Percentiles rank a stretch among this genome's conserved stretches.
phyloP scores from a whole-genome alignment of 345 rosid species.

The Combretum micranthum region DNA sequence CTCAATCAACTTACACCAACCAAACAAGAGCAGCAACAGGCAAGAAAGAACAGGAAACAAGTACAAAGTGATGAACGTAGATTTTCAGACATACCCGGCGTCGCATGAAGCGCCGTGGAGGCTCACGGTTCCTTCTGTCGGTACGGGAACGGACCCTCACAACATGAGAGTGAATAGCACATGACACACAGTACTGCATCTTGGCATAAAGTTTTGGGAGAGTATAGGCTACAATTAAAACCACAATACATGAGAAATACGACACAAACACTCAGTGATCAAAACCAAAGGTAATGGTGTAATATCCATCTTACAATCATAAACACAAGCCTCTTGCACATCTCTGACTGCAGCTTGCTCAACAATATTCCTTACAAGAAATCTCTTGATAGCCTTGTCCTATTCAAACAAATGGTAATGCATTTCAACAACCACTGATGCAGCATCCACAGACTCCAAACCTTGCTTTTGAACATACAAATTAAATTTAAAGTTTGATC shows the following conservation, averaged over 20 bases:
- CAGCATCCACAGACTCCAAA: not conserved
- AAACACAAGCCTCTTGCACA: constrained; percentile 80
- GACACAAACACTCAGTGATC: not conserved
- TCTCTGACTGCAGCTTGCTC: constrained; percentile 93
- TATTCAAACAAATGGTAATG: constrained; percentile 6
- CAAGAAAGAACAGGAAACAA: too few species aligned
- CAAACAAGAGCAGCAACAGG: too few species aligned
- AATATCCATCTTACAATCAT: constrained; percentile 37
- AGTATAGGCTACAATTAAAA: constrained; percentile 38
- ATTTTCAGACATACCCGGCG: constrained; percentile 47
- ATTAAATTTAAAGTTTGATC: too few species aligned
- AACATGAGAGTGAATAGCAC: constrained; percentile 96
- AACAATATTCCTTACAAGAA: constrained; percentile 82
- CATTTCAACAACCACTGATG: not conserved
- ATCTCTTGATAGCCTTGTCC: constrained; percentile 88
- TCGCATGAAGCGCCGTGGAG: constrained; percentile 74
- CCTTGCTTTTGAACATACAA: too few species aligned
- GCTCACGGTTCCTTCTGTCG: constrained; percentile 68
- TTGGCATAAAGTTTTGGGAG: constrained; percentile 77
- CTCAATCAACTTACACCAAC: too few species aligned
- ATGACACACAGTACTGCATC: constrained; percentile 90
- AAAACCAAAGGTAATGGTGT: not conserved
- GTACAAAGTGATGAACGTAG: too few species aligned
- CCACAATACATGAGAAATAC: not conserved
- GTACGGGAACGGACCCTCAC: constrained; percentile 89